Base-by-base conservation (phyloP, 2,329 filamentous ascomycete species). In the Teratosphaeria viscida region DNA sequence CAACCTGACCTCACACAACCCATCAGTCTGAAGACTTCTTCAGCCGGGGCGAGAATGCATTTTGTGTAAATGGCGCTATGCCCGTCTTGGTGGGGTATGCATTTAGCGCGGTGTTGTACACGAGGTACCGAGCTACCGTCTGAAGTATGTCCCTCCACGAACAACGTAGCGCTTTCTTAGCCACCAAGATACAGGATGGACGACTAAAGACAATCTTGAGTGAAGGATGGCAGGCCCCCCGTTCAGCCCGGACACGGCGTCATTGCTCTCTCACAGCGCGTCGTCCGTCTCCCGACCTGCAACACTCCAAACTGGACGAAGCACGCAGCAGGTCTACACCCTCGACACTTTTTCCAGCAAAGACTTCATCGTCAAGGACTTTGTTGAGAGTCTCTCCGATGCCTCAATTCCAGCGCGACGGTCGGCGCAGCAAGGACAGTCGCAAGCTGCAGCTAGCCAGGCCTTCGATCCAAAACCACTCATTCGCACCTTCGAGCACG, bases 281-380 rank as follows among this genome's bases (percentile, higher is more conserved):
- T 57, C 58, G 54, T 19, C 57, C 55, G 27, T 47, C 52, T 49
- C n/a, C 32, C 47, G 58, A 26, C 55, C 60, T 3, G 43, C 39
- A 3, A 58, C 56, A 8, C 54, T 56, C 23, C 55, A 59, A 23
- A 23, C 52, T 5, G 16, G 23, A 19, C 37, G 35, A n/a, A 26
- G 53, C 53, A 35, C 34, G 14, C 56, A 53, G 14, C 57, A 23
- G n/a, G 59, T 66, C 61, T 96, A 96, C 77, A 90, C 85, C 10
- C 81, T 97, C 62, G 90, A 96, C 53, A 91, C 92, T 59, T 82
- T 82, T 72, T 77, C 77, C 54, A 78, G 73, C 66, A 77, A 77
- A 67, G 94, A 97, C 76, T 99, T 97, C 71, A 96, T 97, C 64
- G 92, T 97, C 65, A 91, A 95, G 70, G 94, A 99, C 77, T 99